Conservation (phyloP, 1,284 basidiomycete genomes). For the Sutorius eximius region DNA sequence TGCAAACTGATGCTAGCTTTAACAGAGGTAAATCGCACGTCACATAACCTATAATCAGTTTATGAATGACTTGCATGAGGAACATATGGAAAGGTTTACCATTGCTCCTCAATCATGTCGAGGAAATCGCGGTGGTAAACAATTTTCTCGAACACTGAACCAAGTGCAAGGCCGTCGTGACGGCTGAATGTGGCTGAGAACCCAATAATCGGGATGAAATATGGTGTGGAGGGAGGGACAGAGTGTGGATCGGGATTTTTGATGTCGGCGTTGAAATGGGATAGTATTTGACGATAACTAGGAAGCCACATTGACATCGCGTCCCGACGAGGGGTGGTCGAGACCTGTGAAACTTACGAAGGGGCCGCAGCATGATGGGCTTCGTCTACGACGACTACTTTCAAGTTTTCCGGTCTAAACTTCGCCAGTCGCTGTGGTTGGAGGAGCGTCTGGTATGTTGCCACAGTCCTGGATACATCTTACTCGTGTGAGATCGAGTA, state of each 20-base stretch:
- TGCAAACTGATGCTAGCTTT: conserved; percentile 71
- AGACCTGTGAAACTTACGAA: conserved; percentile 58
- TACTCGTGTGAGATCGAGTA: neutral
- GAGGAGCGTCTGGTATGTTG: conserved; percentile 88
- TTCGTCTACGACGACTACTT: conserved; percentile 89
- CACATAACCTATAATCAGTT: conserved; percentile 65
- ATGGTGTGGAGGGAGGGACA: conserved; percentile 36
- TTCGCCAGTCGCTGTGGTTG: conserved; percentile 71
- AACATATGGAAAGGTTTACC: conserved; percentile 46
- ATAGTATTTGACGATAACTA: conserved; percentile 78
- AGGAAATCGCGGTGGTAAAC: conserved; percentile 94
- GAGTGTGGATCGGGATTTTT: conserved; percentile 49
- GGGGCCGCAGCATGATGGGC: conserved; percentile 94
- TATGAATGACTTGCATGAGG: conserved; percentile 1
- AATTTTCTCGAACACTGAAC: conserved; percentile 87
- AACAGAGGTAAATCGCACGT: conserved; percentile 81
- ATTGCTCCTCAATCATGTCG: conserved; percentile 91
- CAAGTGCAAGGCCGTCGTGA: conserved; percentile 88
- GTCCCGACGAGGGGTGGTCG: conserved; percentile 1
- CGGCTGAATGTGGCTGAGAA: conserved; percentile 95
- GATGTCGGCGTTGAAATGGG: conserved; percentile 70
- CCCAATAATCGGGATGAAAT: conserved; percentile 82
- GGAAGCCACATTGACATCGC: neutral
- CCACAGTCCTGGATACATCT: conserved; percentile 66
- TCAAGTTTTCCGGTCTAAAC: conserved; percentile 72